These are phyloP conservation scores for Talaromyces sp. DNA, from an alignment of 2,329 filamentous ascomycete species.

Conservation along the genomic window DNA sequence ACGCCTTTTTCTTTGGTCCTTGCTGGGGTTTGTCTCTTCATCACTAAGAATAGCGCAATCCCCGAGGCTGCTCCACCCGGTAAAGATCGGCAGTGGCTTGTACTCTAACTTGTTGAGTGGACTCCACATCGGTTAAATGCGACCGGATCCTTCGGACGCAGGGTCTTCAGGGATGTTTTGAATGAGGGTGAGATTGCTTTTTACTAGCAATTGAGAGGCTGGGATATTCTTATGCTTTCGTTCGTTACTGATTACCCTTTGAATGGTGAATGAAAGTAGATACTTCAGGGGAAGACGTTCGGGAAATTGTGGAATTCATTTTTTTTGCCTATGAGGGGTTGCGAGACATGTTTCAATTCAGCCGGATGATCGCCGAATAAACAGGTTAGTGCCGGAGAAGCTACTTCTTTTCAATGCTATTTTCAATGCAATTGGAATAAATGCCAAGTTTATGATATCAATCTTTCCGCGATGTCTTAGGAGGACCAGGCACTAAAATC, in stretches of 20 bases:
- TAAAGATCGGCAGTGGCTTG: slow-evolving; percentile 14
- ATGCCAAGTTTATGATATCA: slow-evolving; percentile 3
- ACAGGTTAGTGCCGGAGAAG: neutral
- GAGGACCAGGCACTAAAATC: neutral
- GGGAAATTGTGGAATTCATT: neutral
- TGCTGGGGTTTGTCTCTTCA: no score
- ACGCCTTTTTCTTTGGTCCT: no score
- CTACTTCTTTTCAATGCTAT: neutral
- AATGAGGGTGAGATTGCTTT: neutral
- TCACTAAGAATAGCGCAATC: slow-evolving; percentile 8
- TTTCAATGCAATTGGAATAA: slow-evolving; percentile 7
- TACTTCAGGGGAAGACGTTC: no score
- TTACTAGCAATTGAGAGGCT: no score
- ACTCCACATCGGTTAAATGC: slow-evolving; percentile 8
- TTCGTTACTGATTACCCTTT: no score
- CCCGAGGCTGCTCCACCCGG: slow-evolving; percentile 1
- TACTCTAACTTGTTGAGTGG: slow-evolving; percentile 1
- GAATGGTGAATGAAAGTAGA: no score
- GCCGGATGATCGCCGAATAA: slow-evolving; percentile 11
- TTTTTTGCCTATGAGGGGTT: neutral
- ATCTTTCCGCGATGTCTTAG: slow-evolving; percentile 4
- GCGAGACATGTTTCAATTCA: slow-evolving; percentile 22
- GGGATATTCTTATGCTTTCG: no score
- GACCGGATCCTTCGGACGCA: neutral
- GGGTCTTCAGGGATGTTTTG: neutral